Conservation (phyloP, 305 asterid species). For the Fraxinus latifolia region DNA sequence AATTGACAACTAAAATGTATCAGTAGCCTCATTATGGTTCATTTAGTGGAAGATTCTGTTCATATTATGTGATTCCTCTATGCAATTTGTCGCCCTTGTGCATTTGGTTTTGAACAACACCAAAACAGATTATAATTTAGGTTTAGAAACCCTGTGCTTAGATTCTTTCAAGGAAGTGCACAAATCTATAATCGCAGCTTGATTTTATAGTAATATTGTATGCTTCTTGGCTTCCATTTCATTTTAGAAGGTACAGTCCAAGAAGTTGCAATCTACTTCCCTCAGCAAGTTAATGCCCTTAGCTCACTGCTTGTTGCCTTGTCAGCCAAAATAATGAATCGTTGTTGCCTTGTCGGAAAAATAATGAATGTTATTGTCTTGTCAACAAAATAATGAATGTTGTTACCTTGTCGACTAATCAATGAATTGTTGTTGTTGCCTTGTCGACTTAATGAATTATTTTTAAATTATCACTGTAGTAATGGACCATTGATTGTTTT, state of each 20-base stretch:
- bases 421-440: background rate
- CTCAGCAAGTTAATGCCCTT: background rate
- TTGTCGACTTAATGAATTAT: too few species aligned
- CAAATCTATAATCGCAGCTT: background rate
- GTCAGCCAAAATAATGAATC: background rate
- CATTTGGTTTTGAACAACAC: background rate
- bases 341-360: background rate
- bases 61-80: background rate
- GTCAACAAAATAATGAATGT: too few species aligned
- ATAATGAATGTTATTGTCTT: background rate
- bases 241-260: background rate
- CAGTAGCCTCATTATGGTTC: background rate
- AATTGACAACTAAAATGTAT: background rate
- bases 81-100: background rate
- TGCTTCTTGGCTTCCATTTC: background rate
- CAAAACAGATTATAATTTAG: background rate
- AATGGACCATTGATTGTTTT: background rate
- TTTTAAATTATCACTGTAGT: background rate
- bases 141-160: background rate
- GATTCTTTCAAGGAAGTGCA: background rate
- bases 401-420: too few species aligned
- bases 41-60: too few species aligned
- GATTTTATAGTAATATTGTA: background rate
- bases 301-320: background rate
- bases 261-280: background rate